These are phyloP conservation scores for Neobulgaria alba DNA, from an alignment of 2,329 filamentous ascomycete genomes.

Conservation along the genomic window DNA sequence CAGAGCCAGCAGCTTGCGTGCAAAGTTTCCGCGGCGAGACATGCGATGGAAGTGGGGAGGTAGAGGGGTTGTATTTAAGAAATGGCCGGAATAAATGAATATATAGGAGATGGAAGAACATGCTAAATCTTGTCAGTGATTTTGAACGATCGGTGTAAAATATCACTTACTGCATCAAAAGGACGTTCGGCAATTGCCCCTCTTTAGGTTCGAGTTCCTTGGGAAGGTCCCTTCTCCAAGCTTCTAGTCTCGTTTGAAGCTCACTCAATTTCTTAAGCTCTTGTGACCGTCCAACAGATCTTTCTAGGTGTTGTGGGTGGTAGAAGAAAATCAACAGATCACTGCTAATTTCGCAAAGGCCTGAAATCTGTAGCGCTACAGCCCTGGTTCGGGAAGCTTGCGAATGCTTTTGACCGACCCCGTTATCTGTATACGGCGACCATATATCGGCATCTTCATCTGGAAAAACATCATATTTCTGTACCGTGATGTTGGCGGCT, in stretches of 20 bases:
- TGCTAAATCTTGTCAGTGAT: slow-evolving; percentile 46
- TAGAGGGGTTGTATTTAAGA: slow-evolving; percentile 74
- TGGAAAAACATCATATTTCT: slow-evolving; percentile 86
- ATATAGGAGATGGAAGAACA: slow-evolving; percentile 95
- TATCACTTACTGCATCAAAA: slow-evolving; percentile 68
- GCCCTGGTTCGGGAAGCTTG: slow-evolving; percentile 81
- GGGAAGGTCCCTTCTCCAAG: slow-evolving; percentile 78
- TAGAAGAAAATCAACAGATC: slow-evolving; percentile 88
- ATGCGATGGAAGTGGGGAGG: slow-evolving; percentile 75
- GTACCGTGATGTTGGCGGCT: slow-evolving; percentile 69
- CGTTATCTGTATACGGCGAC: slow-evolving; percentile 82
- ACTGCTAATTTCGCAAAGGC: slow-evolving; percentile 86
- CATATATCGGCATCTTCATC: slow-evolving; percentile 78
- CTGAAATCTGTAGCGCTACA: slow-evolving; percentile 70
- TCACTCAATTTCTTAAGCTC: slow-evolving; percentile 92
- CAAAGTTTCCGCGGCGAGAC: slow-evolving; percentile 88
- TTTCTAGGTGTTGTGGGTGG: slow-evolving; percentile 61
- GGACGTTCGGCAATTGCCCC: slow-evolving; percentile 76
- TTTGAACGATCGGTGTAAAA: background rate
- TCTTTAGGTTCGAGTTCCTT: slow-evolving; percentile 84
- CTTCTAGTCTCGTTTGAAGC: slow-evolving; percentile 79
- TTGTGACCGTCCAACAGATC: slow-evolving; percentile 62
- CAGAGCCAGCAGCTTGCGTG: slow-evolving; percentile 78
- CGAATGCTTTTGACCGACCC: slow-evolving; percentile 60
- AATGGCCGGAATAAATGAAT: slow-evolving; percentile 95